Percentiles rank a stretch among this genome's conserved stretches.
These are phyloP conservation scores for Pythium sp. DNA, from an alignment of 352 stramenopile species.

Conservation along the genomic window DNA sequence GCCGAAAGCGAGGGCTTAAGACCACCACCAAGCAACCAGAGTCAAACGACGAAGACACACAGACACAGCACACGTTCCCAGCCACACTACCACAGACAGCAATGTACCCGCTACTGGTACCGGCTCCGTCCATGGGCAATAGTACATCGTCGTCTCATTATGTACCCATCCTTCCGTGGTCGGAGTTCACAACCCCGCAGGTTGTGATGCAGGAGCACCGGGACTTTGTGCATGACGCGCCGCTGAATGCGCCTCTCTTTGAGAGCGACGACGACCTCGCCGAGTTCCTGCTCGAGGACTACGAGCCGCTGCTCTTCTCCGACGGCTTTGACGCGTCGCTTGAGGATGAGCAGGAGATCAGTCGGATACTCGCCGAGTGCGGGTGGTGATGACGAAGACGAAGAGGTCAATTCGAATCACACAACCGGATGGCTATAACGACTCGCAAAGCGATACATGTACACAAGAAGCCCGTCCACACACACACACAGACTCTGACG, in stretches of 20 bases:
- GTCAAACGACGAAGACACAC: background rate
- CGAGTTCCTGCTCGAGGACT: slow-evolving; percentile 22
- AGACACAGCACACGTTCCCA: background rate
- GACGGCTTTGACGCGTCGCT: slow-evolving; percentile 11
- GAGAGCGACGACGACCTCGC: slow-evolving; percentile 18
- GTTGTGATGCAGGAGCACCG: slow-evolving; percentile 21
- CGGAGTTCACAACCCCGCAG: slow-evolving; percentile 15
- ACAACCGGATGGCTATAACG: background rate
- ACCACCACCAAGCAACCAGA: slow-evolving; percentile 11
- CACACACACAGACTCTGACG: too few species aligned
- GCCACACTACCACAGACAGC: background rate
- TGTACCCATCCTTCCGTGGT: slow-evolving; percentile 16
- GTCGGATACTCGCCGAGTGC: slow-evolving; percentile 20
- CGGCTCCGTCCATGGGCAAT: background rate
- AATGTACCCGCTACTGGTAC: background rate
- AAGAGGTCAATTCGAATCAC: background rate
- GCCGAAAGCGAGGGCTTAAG: slow-evolving; percentile 21
- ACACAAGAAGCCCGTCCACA: background rate
- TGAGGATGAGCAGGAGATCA: slow-evolving; percentile 23
- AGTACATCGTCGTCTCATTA: slow-evolving; percentile 3
- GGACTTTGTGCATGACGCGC: slow-evolving; percentile 15
- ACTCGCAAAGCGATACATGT: background rate
- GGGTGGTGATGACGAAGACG: slow-evolving; percentile 12
- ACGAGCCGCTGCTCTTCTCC: slow-evolving; percentile 21
- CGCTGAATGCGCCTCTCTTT: slow-evolving; percentile 13